phyloP scores from a whole-genome alignment of 2,329 filamentous ascomycete species.

The Cladosporium colombiae region DNA sequence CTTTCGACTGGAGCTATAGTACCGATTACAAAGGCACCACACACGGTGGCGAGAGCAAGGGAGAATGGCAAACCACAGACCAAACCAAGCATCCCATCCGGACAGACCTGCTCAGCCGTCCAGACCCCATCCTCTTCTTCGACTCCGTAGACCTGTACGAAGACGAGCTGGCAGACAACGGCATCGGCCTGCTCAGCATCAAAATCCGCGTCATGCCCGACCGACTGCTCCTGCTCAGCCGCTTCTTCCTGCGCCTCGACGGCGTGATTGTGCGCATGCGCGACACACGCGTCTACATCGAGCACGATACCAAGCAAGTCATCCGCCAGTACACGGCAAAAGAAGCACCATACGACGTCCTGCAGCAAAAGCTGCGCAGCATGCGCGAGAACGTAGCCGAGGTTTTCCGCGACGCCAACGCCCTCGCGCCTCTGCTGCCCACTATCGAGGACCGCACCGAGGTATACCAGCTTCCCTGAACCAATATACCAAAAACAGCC shows the following conservation, averaged over 20 bases:
- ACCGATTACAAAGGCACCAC: conserved; percentile 81
- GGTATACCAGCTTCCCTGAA: conserved; percentile 33
- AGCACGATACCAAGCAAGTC: conserved; percentile 77
- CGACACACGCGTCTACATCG: conserved; percentile 89
- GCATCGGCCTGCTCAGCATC: conserved; percentile 83
- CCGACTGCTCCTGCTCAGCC: conserved; percentile 77
- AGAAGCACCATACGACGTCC: conserved; percentile 76
- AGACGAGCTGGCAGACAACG: conserved; percentile 96
- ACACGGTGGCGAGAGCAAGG: conserved; percentile 19
- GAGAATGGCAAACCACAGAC: conserved; percentile 31
- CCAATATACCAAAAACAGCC: background rate
- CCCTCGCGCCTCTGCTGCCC: conserved; percentile 68
- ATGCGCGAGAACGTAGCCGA: conserved; percentile 73
- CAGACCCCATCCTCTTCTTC: conserved; percentile 94
- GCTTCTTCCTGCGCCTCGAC: conserved; percentile 92
- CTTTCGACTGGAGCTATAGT: conserved; percentile 97
- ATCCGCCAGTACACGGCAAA: conserved; percentile 88
- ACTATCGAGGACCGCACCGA: conserved; percentile 71
- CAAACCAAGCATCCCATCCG: conserved; percentile 65
- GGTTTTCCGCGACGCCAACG: conserved; percentile 77
- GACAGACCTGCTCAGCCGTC: conserved; percentile 79
- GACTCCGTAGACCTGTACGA: conserved; percentile 96
- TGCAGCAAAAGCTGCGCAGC: conserved; percentile 60
- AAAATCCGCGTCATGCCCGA: conserved; percentile 93
- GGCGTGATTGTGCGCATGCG: conserved; percentile 83